These are phyloP conservation scores for Aspergillus ruber DNA, from an alignment of 2,329 filamentous ascomycete species.

Conservation along the genomic window DNA sequence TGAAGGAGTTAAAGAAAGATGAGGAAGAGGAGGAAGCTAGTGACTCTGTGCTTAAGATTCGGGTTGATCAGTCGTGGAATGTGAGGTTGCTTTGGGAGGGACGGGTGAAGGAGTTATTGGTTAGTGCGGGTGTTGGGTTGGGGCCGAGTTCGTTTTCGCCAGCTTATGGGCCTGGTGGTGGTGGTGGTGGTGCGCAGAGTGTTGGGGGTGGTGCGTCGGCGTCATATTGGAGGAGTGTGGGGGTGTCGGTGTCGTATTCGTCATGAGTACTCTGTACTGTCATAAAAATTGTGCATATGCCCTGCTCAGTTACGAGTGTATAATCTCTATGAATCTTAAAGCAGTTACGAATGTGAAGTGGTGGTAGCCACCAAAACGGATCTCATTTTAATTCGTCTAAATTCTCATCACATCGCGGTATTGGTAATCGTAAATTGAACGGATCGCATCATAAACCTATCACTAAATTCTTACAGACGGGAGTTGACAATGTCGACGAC, in stretches of 20 bases:
- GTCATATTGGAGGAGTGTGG: slow-evolving; percentile 38
- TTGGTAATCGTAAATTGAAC: neutral
- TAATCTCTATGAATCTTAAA: neutral
- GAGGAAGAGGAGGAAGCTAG: slow-evolving; percentile 59
- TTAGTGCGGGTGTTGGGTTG: slow-evolving; percentile 81
- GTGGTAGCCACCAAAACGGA: neutral
- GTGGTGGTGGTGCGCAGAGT: slow-evolving; percentile 17
- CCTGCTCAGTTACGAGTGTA: no score
- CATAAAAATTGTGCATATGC: no score
- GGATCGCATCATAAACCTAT: slow-evolving; percentile 3
- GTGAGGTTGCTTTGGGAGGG: slow-evolving; percentile 90
- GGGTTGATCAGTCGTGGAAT: slow-evolving; percentile 79
- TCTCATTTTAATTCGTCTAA: neutral
- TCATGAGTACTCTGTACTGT: slow-evolving; percentile 20
- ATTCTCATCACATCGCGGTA: neutral
- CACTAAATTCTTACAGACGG: slow-evolving; percentile 37
- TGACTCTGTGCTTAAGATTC: slow-evolving; percentile 81
- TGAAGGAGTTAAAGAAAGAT: slow-evolving; percentile 8
- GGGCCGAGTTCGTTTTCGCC: slow-evolving; percentile 48
- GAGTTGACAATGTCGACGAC: slow-evolving; percentile 66
- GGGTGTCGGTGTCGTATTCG: slow-evolving; percentile 38
- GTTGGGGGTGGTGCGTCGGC: slow-evolving; percentile 20
- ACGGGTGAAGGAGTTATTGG: slow-evolving; percentile 81
- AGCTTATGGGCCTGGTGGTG: slow-evolving; percentile 16
- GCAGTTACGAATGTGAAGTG: neutral